Base-by-base conservation (phyloP, 768 basidiomycete genomes). In the Rhodotorula kratochvilovae region DNA sequence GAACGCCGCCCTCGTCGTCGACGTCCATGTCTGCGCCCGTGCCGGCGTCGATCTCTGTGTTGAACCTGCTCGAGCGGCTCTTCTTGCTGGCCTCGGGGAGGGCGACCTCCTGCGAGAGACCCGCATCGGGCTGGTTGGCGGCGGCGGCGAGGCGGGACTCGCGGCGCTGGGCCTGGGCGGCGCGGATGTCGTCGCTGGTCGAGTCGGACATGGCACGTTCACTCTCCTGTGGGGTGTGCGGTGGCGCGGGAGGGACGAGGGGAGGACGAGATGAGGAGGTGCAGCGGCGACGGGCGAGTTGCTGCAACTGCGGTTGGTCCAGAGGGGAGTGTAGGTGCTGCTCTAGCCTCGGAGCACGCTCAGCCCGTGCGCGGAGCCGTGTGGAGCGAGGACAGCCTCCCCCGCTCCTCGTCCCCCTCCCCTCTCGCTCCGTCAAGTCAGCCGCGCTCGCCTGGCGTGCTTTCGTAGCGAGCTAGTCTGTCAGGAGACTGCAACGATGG, bases 121-220 rank as follows among this genome's bases (percentile, higher is more conserved):
- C 65, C 0, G 65, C 65, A 36, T 66, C 65, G 27, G 65, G 35
- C 29, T 36, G 36, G 65, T 66, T 66, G 46, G 56, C 65, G 57
- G 48, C 19, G n/a, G 65, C 57, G 21, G 33, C 65, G 35, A 66
- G 57, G 27, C 65, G 65, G 8, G 71, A 90, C 53, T 70, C 68
- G 13, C 70, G 59, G 29, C 73, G 66, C 25, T 69, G 63, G 0
- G 63, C 59, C 51, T 74, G 73, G 3, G 70, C 67, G 0, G 62
- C 63, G n/a, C 66, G 66, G 35, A 74, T 74, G 66, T 74, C 73
- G 54, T 68, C 66, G 1, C 60, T 60, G 13, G 73, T 74, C 16
- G 53, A 25, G 46, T 71, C 73, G 17, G 66, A 68, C 73, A 74
- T 74, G 48, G 25, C 33, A 1, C 13, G n/a, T 13, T 2, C n/a